Evolutionary conservation across 768 basidiomycete genomes (phyloP), one percentile per base, ranked within the genome.

Genomic region (Boletus rubescentipes): DNA sequence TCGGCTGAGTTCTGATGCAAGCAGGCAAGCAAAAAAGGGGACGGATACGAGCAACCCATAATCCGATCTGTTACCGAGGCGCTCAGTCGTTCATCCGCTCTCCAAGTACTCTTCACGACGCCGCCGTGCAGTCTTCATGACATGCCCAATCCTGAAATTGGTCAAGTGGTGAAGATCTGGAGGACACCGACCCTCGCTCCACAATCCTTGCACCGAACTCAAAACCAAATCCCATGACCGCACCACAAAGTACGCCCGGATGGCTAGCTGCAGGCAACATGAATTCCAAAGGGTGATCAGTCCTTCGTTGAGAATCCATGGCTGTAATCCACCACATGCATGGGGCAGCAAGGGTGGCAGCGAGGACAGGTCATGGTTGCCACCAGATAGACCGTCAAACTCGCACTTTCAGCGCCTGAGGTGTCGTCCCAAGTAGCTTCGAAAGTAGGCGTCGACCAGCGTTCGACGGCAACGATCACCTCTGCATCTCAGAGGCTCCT

Each of bases 1-100:
- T 67, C 59, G 71, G 67, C 56, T 66, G 69, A 69, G 66, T 62
- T 64, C 65, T 61, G 69, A 63, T 53, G 65, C 59, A 65, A 66
- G 71, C 64, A 67, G 63, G 67, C 67, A 68, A 71, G 67, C 34
- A 70, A 68, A 77, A 66, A 77, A 77, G 72, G 51, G 70, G 72
- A 74, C 76, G 73, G 68, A 73, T 71, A 78, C 73, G 66, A 63
- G 63, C 50, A 63, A 65, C 60, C 59, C 61, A 63, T 60, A 57
- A 63, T 60, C 59, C 67, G 46, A 40, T 60, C 50, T 51, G 44
- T 59, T 53, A 68, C 67, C 65, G 57, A 61, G 56, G 50, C 60
- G 57, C 58, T 58, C 52, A 48, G 45, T 55, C 64, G 45, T 67
- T 69, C 57, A 54, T 55, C 67, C 61, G 53, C 54, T 60, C 55